Percentiles rank a stretch among this genome's conserved stretches.
These are phyloP conservation scores for Ettlia oleoabundans DNA, from an alignment of 139 green algal species.

Conservation along the genomic window DNA sequence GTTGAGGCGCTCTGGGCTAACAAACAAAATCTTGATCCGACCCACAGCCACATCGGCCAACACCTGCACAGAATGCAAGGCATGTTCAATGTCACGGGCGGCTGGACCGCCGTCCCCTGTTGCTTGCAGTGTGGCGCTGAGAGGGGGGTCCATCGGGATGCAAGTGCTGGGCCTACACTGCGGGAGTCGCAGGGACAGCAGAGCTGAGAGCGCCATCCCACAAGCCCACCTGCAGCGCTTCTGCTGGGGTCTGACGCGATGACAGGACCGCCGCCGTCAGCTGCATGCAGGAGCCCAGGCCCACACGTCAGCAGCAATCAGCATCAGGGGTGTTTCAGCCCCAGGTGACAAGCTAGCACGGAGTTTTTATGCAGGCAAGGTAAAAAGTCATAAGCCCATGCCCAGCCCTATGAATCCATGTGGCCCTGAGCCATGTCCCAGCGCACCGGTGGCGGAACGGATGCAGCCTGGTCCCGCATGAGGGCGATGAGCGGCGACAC, in stretches of 20 bases:
- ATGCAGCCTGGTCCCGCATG: conserved; percentile 89
- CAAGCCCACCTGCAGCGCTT: conserved; percentile 35
- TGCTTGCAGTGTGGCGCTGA: too few relatives aligned
- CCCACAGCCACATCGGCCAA: conserved; percentile 37
- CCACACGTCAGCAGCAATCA: not conserved
- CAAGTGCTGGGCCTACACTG: too few relatives aligned
- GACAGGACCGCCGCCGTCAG: conserved; percentile 83
- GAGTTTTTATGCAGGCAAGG: too few relatives aligned
- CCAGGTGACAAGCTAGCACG: too few relatives aligned
- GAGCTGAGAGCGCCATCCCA: not conserved
- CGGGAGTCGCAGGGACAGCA: too few relatives aligned
- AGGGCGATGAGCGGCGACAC: conserved; percentile 92
- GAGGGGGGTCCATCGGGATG: too few relatives aligned
- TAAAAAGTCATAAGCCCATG: too few relatives aligned
- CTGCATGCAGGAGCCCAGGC: conserved; percentile 7
- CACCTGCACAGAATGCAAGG: not conserved
- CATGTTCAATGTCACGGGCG: too few relatives aligned
- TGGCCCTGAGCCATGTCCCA: too few relatives aligned
- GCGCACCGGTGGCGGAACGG: conserved; percentile 63
- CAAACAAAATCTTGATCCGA: conserved; percentile 81
- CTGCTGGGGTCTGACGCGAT: conserved; percentile 53
- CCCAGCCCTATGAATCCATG: too few relatives aligned
- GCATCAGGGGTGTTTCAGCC: not conserved
- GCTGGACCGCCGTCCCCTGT: too few relatives aligned
- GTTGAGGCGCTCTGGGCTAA: conserved; percentile 89